Evolutionary conservation across 306 rosid species (phyloP).

Genomic region (Coriaria nepalensis): DNA sequence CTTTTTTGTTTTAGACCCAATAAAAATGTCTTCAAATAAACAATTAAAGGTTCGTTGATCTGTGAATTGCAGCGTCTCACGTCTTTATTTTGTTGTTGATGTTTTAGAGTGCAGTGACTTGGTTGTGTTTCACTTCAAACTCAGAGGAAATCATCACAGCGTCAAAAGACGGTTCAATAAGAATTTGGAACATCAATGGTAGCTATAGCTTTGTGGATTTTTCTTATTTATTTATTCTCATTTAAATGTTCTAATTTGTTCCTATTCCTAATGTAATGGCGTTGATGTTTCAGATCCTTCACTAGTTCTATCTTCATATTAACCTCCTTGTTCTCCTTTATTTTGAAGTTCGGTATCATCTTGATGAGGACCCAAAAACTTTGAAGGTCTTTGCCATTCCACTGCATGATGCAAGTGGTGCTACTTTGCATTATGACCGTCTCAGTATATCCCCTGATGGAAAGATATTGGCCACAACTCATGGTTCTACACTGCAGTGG

Average conservation of each 20-base stretch:
- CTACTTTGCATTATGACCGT: slow-evolving; percentile 59
- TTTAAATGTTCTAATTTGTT: not conserved
- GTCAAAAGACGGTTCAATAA: slow-evolving; percentile 83
- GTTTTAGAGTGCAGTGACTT: slow-evolving; percentile 87
- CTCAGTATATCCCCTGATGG: slow-evolving; percentile 83
- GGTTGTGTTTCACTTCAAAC: slow-evolving; percentile 86
- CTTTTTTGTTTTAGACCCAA: not conserved
- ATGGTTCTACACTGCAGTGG: slow-evolving; percentile 91
- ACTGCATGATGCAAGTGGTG: slow-evolving; percentile 52
- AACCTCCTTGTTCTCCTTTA: slow-evolving; percentile 7
- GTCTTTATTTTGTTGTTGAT: not conserved
- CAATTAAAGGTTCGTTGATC: not conserved
- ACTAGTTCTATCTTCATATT: slow-evolving; percentile 1
- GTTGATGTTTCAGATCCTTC: not conserved
- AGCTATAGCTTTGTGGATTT: slow-evolving; percentile 11
- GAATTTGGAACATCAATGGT: slow-evolving; percentile 99
- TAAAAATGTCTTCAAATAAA: not conserved
- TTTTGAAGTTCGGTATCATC: slow-evolving; percentile 78
- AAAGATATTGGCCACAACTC: slow-evolving; percentile 62
- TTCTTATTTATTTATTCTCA: slow-evolving; percentile 13
- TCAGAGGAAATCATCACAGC: slow-evolving; percentile 88
- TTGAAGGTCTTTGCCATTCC: slow-evolving; percentile 84
- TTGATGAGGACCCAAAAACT: slow-evolving; percentile 93
- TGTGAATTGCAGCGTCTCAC: not conserved
- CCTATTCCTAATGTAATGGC: not conserved